Conservation (phyloP, 768 basidiomycete genomes). For the Tricholoma matsutake region DNA sequence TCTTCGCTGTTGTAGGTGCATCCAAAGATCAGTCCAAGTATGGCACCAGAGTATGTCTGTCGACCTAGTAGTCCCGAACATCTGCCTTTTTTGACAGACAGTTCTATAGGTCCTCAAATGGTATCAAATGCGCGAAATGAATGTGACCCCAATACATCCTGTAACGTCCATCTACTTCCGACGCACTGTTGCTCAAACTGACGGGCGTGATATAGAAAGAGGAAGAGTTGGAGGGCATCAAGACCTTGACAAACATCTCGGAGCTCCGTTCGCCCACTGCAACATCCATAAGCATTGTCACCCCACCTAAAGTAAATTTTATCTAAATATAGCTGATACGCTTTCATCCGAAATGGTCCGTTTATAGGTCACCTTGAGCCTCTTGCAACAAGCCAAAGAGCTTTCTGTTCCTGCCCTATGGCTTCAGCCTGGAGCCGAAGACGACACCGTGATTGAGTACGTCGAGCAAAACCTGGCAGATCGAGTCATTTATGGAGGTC, state of each 20-base stretch:
- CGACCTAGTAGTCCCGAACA: background rate
- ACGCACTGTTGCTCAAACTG: background rate
- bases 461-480: slow-evolving; percentile 65
- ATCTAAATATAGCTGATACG: background rate
- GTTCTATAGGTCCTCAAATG: slow-evolving; percentile 63
- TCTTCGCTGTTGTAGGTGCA: slow-evolving; percentile 79
- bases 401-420: slow-evolving; percentile 75
- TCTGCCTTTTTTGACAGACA: slow-evolving; percentile 1
- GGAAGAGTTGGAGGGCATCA: slow-evolving; percentile 61
- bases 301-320: slow-evolving; percentile 60
- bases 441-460: slow-evolving; percentile 57
- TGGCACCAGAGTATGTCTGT: slow-evolving; percentile 60
- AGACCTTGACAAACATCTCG: slow-evolving; percentile 51
- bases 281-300: slow-evolving; percentile 78
- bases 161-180: slow-evolving; percentile 36
- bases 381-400: slow-evolving; percentile 67
- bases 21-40: slow-evolving; percentile 77
- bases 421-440: slow-evolving; percentile 88
- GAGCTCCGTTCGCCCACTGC: slow-evolving; percentile 57
- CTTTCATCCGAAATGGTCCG: background rate
- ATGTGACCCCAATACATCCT: slow-evolving; percentile 73
- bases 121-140: slow-evolving; percentile 59
- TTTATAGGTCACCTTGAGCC: slow-evolving; percentile 60
- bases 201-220: slow-evolving; percentile 49
- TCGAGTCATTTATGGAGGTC: slow-evolving; percentile 76